Conservation (phyloP, 1,284 basidiomycete species). For the Lignosus rhinocerotis region DNA sequence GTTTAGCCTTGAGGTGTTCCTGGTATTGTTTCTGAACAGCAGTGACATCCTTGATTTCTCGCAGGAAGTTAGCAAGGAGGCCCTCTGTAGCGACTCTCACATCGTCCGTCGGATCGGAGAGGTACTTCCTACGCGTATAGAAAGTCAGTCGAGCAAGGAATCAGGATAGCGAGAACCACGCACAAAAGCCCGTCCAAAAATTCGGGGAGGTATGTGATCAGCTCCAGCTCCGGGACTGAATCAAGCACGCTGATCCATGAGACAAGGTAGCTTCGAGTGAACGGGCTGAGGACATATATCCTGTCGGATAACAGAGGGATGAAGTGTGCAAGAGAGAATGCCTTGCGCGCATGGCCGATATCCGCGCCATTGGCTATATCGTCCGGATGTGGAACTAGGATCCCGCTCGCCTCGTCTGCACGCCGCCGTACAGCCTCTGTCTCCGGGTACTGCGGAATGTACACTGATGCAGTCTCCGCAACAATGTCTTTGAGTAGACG, state of each 20-base stretch:
- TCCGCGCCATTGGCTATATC: slow-evolving; percentile 48
- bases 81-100: slow-evolving; percentile 92
- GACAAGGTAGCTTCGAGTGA: slow-evolving; percentile 94
- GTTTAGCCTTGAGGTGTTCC: slow-evolving; percentile 50
- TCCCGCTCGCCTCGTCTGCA: slow-evolving; percentile 39
- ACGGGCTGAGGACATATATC: slow-evolving; percentile 94
- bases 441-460: slow-evolving; percentile 88
- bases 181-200: slow-evolving; percentile 93
- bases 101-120: slow-evolving; percentile 94
- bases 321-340: slow-evolving; percentile 93
- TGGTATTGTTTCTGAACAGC: slow-evolving; percentile 65
- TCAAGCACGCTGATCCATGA: slow-evolving; percentile 97
- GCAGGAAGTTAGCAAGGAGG: slow-evolving; percentile 88
- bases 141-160: slow-evolving; percentile 7
- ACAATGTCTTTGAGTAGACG: slow-evolving; percentile 97
- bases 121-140: slow-evolving; percentile 71
- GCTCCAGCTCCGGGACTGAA: slow-evolving; percentile 94
- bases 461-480: slow-evolving; percentile 93
- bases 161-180: slow-evolving; percentile 36
- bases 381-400: slow-evolving; percentile 66
- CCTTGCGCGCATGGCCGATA: slow-evolving; percentile 56
- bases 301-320: slow-evolving; percentile 93
- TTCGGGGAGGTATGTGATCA: slow-evolving; percentile 92
- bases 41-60: slow-evolving; percentile 89
- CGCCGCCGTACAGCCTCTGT: slow-evolving; percentile 64